A percentile compares a stretch with the other conserved stretches of the same genome.
Evolutionary conservation across 169 alveolate genomes (phyloP).

Genomic region (Plasmodium chabaudi): DNA sequence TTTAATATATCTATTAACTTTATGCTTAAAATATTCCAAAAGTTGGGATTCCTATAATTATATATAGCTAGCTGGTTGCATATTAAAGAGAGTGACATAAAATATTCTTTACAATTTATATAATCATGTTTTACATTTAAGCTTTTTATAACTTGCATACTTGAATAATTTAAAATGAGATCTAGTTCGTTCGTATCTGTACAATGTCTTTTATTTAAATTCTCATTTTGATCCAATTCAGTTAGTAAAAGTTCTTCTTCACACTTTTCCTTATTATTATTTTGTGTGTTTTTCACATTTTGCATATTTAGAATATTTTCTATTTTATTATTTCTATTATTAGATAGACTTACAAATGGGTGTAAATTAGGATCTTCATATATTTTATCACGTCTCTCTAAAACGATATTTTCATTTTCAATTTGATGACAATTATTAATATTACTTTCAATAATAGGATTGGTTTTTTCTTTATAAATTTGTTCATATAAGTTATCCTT

Average conservation of each 20-base stretch:
- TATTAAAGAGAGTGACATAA: slow-evolving; percentile 64
- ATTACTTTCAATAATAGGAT: no score
- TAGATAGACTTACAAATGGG: no score
- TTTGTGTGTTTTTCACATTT: not conserved
- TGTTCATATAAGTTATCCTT: no score
- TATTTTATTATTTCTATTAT: no score
- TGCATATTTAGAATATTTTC: not conserved
- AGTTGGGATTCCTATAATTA: slow-evolving; percentile 8
- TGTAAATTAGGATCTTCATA: no score
- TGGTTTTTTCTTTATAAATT: no score
- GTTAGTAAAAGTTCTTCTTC: not conserved
- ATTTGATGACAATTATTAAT: no score
- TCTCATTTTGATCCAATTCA: no score
- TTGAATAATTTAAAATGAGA: slow-evolving; percentile 26
- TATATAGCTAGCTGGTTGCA: slow-evolving; percentile 60
- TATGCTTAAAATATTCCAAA: slow-evolving; percentile 29
- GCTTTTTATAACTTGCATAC: slow-evolving; percentile 40
- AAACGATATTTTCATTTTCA: no score
- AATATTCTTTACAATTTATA: slow-evolving; percentile 35
- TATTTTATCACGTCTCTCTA: no score
- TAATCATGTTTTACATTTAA: slow-evolving; percentile 18
- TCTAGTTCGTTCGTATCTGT: not conserved
- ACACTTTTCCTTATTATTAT: not conserved
- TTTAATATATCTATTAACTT: slow-evolving; percentile 21
- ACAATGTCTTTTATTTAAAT: not conserved